Conservation (phyloP, 1,139 yeast species). For the Yamadazyma jaroonii region DNA sequence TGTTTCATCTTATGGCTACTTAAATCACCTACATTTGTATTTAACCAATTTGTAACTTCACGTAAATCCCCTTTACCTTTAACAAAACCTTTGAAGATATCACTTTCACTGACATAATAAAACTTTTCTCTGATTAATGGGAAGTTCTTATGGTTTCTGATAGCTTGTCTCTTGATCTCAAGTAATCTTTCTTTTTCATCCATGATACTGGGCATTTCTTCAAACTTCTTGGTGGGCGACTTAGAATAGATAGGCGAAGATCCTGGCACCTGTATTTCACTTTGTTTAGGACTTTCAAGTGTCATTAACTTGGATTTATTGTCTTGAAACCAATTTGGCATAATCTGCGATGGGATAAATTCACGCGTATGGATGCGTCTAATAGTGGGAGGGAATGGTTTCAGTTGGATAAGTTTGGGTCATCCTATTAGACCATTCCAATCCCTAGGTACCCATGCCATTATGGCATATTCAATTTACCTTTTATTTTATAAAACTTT, state of each 20-base stretch:
- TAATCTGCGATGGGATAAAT: not conserved
- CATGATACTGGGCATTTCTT: slow-evolving; percentile 4
- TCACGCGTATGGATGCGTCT: too few relatives aligned
- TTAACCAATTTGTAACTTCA: slow-evolving; percentile 51
- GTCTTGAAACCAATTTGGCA: slow-evolving; percentile 18
- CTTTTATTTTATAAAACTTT: too few relatives aligned
- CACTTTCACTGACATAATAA: slow-evolving; percentile 45
- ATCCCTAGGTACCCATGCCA: too few relatives aligned
- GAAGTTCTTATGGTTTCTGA: slow-evolving; percentile 44
- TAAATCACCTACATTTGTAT: slow-evolving; percentile 26
- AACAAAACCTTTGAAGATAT: slow-evolving; percentile 60
- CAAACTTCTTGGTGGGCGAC: slow-evolving; percentile 23
- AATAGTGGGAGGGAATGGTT: too few relatives aligned
- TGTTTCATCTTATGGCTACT: slow-evolving; percentile 20
- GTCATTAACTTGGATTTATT: slow-evolving; percentile 19
- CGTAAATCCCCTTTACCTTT: slow-evolving; percentile 57
- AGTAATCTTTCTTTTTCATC: slow-evolving; percentile 22
- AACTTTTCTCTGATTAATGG: slow-evolving; percentile 48
- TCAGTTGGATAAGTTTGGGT: too few relatives aligned
- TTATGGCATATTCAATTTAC: too few relatives aligned
- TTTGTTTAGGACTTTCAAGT: slow-evolving; percentile 18
- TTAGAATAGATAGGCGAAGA: slow-evolving; percentile 32
- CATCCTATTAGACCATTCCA: too few relatives aligned
- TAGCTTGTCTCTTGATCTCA: slow-evolving; percentile 38
- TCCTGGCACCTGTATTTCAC: slow-evolving; percentile 33